These are phyloP conservation scores for Trametes elegans DNA, from an alignment of 768 basidiomycete species.

Conservation along the genomic window DNA sequence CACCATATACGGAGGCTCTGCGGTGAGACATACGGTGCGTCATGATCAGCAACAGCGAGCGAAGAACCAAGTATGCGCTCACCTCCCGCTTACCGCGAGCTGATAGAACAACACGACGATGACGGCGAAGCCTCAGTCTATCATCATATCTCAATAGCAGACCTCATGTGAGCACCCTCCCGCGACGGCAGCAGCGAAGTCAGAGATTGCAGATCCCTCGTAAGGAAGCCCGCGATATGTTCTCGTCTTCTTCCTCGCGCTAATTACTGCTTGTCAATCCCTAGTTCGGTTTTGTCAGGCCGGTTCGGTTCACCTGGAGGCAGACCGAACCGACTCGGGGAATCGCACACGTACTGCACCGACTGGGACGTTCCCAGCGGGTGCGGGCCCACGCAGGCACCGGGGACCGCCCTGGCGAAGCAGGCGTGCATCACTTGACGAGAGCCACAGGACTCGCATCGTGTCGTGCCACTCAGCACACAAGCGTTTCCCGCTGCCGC, in stretches of 20 bases:
- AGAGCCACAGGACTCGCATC: background rate
- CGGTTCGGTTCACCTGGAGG: background rate
- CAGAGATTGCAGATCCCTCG: slow-evolving; percentile 2
- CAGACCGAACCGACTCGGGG: background rate
- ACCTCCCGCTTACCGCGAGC: background rate
- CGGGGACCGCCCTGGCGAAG: background rate
- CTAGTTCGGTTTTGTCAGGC: background rate
- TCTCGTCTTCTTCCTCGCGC: background rate
- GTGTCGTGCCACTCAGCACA: background rate
- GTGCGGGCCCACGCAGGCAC: background rate
- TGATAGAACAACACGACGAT: background rate
- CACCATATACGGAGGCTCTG: too few species aligned
- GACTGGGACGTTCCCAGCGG: background rate
- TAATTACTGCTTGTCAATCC: background rate
- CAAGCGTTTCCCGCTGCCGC: background rate
- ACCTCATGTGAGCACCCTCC: background rate
- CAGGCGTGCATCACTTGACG: slow-evolving; percentile 8
- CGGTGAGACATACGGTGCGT: background rate
- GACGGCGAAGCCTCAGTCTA: background rate
- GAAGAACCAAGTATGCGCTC: background rate
- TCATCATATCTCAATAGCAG: background rate
- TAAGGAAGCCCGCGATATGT: background rate
- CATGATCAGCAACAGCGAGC: background rate
- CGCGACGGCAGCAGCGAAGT: background rate
- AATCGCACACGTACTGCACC: background rate